phyloP scores from a whole-genome alignment of 1,284 basidiomycete species.

The Ustilago shanxiensis region DNA sequence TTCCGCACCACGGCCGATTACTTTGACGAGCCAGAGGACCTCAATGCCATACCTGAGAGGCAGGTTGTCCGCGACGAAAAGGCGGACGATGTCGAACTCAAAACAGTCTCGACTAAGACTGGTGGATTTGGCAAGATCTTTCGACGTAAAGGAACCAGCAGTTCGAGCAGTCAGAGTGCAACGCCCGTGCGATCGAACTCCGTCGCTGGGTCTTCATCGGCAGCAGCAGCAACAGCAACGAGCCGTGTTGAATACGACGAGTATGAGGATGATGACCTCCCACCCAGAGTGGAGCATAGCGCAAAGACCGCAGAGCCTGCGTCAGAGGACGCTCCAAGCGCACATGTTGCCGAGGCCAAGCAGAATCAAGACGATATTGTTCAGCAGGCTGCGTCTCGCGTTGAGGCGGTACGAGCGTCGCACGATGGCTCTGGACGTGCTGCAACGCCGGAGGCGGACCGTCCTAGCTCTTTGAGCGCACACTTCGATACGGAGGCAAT shows the following conservation, averaged over 20 bases:
- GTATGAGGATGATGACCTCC: slow-evolving; percentile 63
- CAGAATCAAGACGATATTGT: slow-evolving; percentile 41
- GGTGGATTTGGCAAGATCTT: slow-evolving; percentile 63
- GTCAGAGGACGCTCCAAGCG: too few species aligned
- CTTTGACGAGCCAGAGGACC: slow-evolving; percentile 69
- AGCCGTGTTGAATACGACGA: slow-evolving; percentile 49
- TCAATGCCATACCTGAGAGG: slow-evolving; percentile 64
- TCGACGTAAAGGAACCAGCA: slow-evolving; percentile 40
- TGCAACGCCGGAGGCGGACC: slow-evolving; percentile 47
- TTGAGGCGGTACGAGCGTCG: slow-evolving; percentile 40
- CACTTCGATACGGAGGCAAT: slow-evolving; percentile 64
- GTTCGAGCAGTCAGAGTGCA: slow-evolving; percentile 15
- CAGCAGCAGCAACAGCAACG: slow-evolving; percentile 6
- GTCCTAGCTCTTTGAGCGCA: slow-evolving; percentile 34
- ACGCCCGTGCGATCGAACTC: slow-evolving; percentile 23
- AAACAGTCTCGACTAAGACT: slow-evolving; percentile 52
- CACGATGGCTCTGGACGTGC: slow-evolving; percentile 25
- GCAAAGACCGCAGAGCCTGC: slow-evolving; percentile 1
- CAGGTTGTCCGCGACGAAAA: slow-evolving; percentile 52
- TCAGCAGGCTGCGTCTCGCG: slow-evolving; percentile 35
- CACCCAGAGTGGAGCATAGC: slow-evolving; percentile 45
- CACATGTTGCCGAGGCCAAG: slow-evolving; percentile 33
- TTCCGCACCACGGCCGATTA: slow-evolving; percentile 69
- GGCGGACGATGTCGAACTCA: slow-evolving; percentile 41
- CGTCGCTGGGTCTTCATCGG: slow-evolving; percentile 14